Base-by-base conservation (phyloP, 177 flowering plant genomes). In the Telopea speciosissima region DNA sequence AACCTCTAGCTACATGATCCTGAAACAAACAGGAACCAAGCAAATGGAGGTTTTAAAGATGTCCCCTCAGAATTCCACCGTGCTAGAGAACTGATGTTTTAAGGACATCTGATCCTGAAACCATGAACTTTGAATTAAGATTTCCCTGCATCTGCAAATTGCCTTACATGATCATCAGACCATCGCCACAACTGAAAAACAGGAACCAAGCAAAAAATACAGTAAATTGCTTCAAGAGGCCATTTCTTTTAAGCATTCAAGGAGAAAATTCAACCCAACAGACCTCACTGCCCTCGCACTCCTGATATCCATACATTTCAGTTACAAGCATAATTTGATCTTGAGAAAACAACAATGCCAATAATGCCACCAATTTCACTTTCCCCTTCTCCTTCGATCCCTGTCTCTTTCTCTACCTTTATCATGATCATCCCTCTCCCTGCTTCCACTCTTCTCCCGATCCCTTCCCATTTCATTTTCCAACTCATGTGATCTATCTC, bases 351-450 rank as follows among this genome's bases (percentile, higher is more conserved):
- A 58, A 21, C 9, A 7, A 12, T 21, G 19, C n/a, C 22, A 1
- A 13, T 7, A 58, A 58, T 21, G 61, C 23, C 54, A 58, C 9
- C 9, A 1, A 17, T n/a, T n/a, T 85, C 72, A 85, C 68, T 76
- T 89, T 12, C 74, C 74, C 54, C 86, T 71, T 76, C 85, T 77
- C 76, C 87, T 84, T 72, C 87, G 81, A 24, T 85, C 89, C 70
- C 82, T 74, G 52, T 86, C 89, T 72, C 85, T 78, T 19, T 84
- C 87, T 75, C 85, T 83, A 66, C 82, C 77, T 81, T 82, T 79
- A 66, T 87, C 90, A 69, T 81, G 76, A 63, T 86, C 90, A 69
- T 89, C 97, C 76, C 96, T 81, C 70, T 93, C 98, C 71, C 87
- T 79, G 78, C 92, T 85, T 60, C 86, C 85, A 75, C 90, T 84